These are phyloP conservation scores for Trametes coccinea DNA, from an alignment of 768 basidiomycete species.

Conservation along the genomic window DNA sequence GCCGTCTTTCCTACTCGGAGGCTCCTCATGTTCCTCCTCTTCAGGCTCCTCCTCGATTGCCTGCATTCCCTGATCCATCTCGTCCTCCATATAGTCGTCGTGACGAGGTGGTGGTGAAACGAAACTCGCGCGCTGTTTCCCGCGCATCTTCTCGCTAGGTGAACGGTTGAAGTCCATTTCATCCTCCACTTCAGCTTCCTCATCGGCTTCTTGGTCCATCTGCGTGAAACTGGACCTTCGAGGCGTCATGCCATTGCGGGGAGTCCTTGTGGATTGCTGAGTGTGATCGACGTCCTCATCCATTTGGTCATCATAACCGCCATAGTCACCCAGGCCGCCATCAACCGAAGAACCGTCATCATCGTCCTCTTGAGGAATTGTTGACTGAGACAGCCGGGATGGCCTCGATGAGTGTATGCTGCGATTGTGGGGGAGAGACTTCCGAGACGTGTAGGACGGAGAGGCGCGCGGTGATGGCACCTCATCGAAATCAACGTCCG, in stretches of 20 bases:
- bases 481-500: constrained; percentile 38
- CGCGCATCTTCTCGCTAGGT: constrained; percentile 22
- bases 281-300: constrained; percentile 14
- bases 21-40: constrained; percentile 32
- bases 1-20: constrained; percentile 24
- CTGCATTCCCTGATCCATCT: constrained; percentile 40
- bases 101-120: constrained; percentile 22
- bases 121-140: constrained; percentile 39
- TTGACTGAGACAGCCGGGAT: constrained; percentile 28
- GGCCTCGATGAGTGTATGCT: constrained; percentile 21
- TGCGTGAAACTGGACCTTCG: constrained; percentile 43
- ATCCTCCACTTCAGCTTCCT: constrained; percentile 35
- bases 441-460: constrained; percentile 21
- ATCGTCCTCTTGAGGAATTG: constrained; percentile 15
- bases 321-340: constrained; percentile 16
- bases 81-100: constrained; percentile 41
- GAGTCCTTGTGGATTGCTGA: constrained; percentile 1
- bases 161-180: constrained; percentile 13
- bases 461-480: constrained; percentile 36
- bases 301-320: constrained; percentile 18
- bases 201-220: constrained; percentile 47
- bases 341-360: constrained; percentile 17
- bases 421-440: constrained; percentile 21
- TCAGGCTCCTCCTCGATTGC: constrained; percentile 29
- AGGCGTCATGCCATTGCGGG: constrained; percentile 2